These are phyloP conservation scores for Thamnidium elegans DNA, from an alignment of 192 early-diverging fungal genomes.

Conservation along the genomic window DNA sequence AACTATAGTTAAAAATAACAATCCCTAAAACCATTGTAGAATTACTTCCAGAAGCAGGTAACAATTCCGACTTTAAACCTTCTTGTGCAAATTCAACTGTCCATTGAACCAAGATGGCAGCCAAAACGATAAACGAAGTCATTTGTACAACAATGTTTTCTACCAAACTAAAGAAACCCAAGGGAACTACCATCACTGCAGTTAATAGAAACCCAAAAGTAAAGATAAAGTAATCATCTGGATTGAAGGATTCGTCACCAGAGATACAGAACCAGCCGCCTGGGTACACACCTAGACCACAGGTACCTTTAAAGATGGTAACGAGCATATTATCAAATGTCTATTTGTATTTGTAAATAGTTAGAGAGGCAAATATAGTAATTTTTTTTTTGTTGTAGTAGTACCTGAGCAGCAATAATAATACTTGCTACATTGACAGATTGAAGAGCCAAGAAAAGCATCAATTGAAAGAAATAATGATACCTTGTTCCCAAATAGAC, in stretches of 20 bases:
- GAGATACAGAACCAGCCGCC: slow-evolving; percentile 55
- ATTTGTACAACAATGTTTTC: slow-evolving; percentile 71
- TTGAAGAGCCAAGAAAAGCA: slow-evolving; percentile 67
- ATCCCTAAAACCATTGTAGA: slow-evolving; percentile 54
- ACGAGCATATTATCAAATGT: slow-evolving; percentile 66
- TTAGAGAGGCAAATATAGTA: no score
- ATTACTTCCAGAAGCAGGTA: slow-evolving; percentile 55
- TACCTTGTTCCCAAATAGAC: slow-evolving; percentile 62
- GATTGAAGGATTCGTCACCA: slow-evolving; percentile 47
- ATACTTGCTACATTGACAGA: slow-evolving; percentile 70
- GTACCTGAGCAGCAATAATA: slow-evolving; percentile 63
- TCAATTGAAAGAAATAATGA: slow-evolving; percentile 58
- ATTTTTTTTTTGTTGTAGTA: background rate
- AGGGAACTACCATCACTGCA: slow-evolving; percentile 50
- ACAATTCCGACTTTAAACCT: slow-evolving; percentile 42
- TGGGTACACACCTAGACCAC: slow-evolving; percentile 63
- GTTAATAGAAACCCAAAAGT: slow-evolving; percentile 58
- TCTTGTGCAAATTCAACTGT: slow-evolving; percentile 51
- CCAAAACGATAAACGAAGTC: slow-evolving; percentile 50
- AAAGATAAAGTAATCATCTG: slow-evolving; percentile 57
- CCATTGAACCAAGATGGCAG: slow-evolving; percentile 56
- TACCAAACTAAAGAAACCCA: slow-evolving; percentile 58
- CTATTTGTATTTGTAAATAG: slow-evolving; percentile 21
- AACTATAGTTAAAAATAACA: slow-evolving; percentile 70
- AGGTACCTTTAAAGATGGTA: slow-evolving; percentile 57